Conservation (phyloP, 1,284 basidiomycete species). For the Cryptococcus neoformans region DNA sequence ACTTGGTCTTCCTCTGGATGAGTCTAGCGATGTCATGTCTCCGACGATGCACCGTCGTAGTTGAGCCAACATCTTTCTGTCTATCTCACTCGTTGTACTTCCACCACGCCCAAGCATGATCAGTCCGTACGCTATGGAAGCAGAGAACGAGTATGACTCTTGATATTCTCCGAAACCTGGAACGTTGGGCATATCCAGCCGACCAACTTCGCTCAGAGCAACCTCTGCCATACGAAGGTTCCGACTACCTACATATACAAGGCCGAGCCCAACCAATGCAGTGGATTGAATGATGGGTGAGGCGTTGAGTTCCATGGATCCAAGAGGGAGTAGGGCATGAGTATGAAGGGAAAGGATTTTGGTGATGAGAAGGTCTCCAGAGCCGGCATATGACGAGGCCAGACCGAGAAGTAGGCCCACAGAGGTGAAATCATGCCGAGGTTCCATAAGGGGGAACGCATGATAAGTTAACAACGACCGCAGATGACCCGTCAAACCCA, state of each 20-base stretch:
- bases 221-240: slow-evolving; percentile 90
- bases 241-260: slow-evolving; percentile 83
- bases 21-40: slow-evolving; percentile 46
- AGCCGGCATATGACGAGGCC: slow-evolving; percentile 87
- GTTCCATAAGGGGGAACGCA: slow-evolving; percentile 82
- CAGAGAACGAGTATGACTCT: slow-evolving; percentile 87
- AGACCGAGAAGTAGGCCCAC: slow-evolving; percentile 90
- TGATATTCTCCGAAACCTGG: slow-evolving; percentile 79
- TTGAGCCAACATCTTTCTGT: slow-evolving; percentile 63
- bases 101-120: slow-evolving; percentile 90
- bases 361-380: slow-evolving; percentile 78
- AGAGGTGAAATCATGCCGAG: slow-evolving; percentile 91
- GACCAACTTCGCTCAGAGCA: slow-evolving; percentile 77
- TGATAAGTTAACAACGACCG: slow-evolving; percentile 80
- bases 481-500: slow-evolving; percentile 89
- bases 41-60: slow-evolving; percentile 71
- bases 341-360: slow-evolving; percentile 90
- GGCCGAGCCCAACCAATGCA: slow-evolving; percentile 81
- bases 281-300: slow-evolving; percentile 86
- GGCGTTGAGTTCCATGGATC: slow-evolving; percentile 83
- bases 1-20: slow-evolving; percentile 23
- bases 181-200: slow-evolving; percentile 69
- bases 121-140: slow-evolving; percentile 88
- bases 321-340: slow-evolving; percentile 82
- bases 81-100: slow-evolving; percentile 55